Evolutionary conservation across 1,284 basidiomycete genomes (phyloP), one percentile per base, ranked within the genome.

Genomic region (Boletus semigastroideus): DNA sequence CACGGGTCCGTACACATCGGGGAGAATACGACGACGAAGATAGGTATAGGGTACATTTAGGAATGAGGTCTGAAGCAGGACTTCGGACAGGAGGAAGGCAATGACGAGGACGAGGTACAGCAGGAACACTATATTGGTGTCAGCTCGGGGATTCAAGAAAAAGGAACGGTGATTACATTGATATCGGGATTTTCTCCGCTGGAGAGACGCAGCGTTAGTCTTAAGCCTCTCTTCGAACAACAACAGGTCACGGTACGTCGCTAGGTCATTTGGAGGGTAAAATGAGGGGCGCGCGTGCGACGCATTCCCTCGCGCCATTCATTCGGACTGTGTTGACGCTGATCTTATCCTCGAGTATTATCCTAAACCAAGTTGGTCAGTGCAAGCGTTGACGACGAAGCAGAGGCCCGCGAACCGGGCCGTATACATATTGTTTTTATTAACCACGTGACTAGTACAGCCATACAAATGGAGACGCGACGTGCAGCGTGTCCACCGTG

Each of bases 221-320:
- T 98, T 98, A 49, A 99, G 82, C 16, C 97, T 80, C 71, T 99
- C 95, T 73, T 99, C 96, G 59, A 99, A 98, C 46, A 94, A 76
- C 36, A 98, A 80, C 27, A 99, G 76, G 69, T 99, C 96, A 42
- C 90, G 80, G 68, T 91, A 94, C 0, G 92, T 94, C 16, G 84
- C 77, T 44, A 79, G 71, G 55, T 73, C 72, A 60, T 70, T 76
- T 41, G 75, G 69, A 34, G 75, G 71, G 44, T 74, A 69, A 44
- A 67, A 67, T 2, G 59, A 65, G 17, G 57, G 55, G 30, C 55
- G 64, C 19, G 48, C 22, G 28, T 56, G 55, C 55, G 73, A 72
- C 44, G 75, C 68, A 55, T 70, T 68, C 68, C 70, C 60, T 27
- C 65, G 63, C 42, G 64, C 61, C 71, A 72, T 70, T 47, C 60